Evolutionary conservation across 2,329 filamentous ascomycete species (phyloP), one percentile per base, ranked within the genome.

Genomic region (Colletotrichum sp.): DNA sequence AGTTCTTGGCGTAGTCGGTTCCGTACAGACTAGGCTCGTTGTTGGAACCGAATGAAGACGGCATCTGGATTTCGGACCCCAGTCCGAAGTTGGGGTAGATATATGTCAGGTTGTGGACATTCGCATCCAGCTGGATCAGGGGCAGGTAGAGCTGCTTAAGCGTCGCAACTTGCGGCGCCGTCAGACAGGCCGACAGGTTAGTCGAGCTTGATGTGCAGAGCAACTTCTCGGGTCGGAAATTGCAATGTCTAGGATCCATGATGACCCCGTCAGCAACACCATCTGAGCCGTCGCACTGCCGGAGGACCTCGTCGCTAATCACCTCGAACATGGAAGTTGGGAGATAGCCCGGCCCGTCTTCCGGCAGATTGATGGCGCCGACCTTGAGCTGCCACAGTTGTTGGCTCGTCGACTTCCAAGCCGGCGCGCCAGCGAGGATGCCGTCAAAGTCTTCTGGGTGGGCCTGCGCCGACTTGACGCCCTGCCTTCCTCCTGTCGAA

Each of bases 401-500:
- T 1, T 62, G 68, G 24, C 67, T 86, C 86, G 64, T 73, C 8
- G 71, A 68, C 55, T 52, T 52, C 85, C 18, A 92, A 0, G 89
- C 89, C 49, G 87, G 80, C 2, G 82, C 81, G 8, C 89, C 89
- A 13, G 90, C 87, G 4, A 92, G 79, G 12, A 90, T 85, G 21
- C 91, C 91, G 78, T 92, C 90, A 72, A 92, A 92, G 78, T 87
- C 85, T 65, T 85, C 82, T 2, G 86, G 81, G 5, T 84, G 82
- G 6, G 84, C 83, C 28, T 82, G 82, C 1, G 87, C 86, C n/a
- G 86, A 81, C 70, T 88, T 88, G 21, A 90, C 80, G 18, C 89
- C 89, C 81, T 91, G 89, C 4, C 89, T 83, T 5, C 90, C 90
- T 21, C 90, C 89, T 3, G 88, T 90, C 2, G 88, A 89, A 79